A percentile compares a stretch with the other conserved stretches of the same genome.
Evolutionary conservation across 2,329 filamentous ascomycete genomes (phyloP).

Genomic region (Pseudocercospora fijiensis): DNA sequence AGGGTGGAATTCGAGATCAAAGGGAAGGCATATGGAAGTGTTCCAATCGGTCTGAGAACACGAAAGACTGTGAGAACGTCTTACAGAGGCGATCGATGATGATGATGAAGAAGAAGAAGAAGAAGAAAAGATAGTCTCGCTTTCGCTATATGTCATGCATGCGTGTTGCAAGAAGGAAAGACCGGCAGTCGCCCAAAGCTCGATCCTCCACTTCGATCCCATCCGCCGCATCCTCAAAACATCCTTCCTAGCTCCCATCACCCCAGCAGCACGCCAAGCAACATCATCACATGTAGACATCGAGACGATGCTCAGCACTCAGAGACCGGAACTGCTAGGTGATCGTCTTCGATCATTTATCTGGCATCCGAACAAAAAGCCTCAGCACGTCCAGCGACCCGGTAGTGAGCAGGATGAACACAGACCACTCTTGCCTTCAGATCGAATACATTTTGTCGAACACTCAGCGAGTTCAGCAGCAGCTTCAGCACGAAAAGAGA

Average conservation of each 20-base stretch:
- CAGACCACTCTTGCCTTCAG: constrained; percentile 20
- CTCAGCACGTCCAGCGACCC: not conserved
- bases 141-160: too few species aligned
- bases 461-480: constrained; percentile 1
- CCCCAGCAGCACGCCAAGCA: constrained; percentile 1
- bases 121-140: not conserved
- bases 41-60: too few species aligned
- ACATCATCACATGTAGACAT: constrained; percentile 4
- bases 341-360: constrained; percentile 4
- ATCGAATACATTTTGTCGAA: constrained; percentile 10
- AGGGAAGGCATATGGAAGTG: not conserved
- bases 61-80: not conserved
- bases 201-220: not conserved
- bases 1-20: not conserved
- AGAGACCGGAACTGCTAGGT: not conserved
- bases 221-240: not conserved
- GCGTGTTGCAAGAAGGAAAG: not conserved
- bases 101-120: too few species aligned
- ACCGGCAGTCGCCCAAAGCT: not conserved
- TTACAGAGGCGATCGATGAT: not conserved
- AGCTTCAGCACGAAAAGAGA: constrained; percentile 24
- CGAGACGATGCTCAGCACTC: constrained; percentile 1
- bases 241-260: not conserved
- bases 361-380: constrained; percentile 1
- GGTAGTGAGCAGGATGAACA: constrained; percentile 3